Evolutionary conservation across 768 basidiomycete genomes (phyloP).

Genomic region (Calocybe gangraenosa): DNA sequence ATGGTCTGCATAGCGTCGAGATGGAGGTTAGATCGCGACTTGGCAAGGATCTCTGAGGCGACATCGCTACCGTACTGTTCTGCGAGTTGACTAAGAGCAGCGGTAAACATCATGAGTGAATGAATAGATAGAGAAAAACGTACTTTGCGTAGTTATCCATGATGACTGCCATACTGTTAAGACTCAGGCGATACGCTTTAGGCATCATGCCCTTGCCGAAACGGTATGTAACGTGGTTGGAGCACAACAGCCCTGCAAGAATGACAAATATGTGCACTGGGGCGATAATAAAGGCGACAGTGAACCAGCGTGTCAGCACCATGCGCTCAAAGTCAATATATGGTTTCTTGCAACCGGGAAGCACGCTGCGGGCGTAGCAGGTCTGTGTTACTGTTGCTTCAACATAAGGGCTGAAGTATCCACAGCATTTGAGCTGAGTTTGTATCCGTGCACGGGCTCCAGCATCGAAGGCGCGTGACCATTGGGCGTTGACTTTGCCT

Average conservation of each 20-base stretch:
- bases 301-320: slow-evolving; percentile 62
- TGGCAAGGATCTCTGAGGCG: slow-evolving; percentile 48
- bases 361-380: slow-evolving; percentile 65
- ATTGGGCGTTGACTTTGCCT: slow-evolving; percentile 74
- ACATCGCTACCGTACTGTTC: slow-evolving; percentile 62
- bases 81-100: slow-evolving; percentile 51
- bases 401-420: slow-evolving; percentile 75
- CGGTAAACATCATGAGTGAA: neutral
- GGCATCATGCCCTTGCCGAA: slow-evolving; percentile 92
- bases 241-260: slow-evolving; percentile 60
- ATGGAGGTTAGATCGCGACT: slow-evolving; percentile 45
- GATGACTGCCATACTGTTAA: slow-evolving; percentile 70
- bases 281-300: slow-evolving; percentile 57
- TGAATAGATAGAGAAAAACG: slow-evolving; percentile 9
- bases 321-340: slow-evolving; percentile 54
- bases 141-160: slow-evolving; percentile 82
- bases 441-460: slow-evolving; percentile 63
- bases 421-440: slow-evolving; percentile 72
- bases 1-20: slow-evolving; percentile 19
- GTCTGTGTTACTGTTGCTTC: slow-evolving; percentile 72
- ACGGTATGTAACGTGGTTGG: slow-evolving; percentile 80
- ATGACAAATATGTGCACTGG: slow-evolving; percentile 65
- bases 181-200: slow-evolving; percentile 70
- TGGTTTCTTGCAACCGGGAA: slow-evolving; percentile 71
- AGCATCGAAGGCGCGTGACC: slow-evolving; percentile 59